A percentile compares a stretch with the other conserved stretches of the same genome.
Conservation (phyloP, 2,329 filamentous ascomycete species). For the Stenocarpella maydis region DNA sequence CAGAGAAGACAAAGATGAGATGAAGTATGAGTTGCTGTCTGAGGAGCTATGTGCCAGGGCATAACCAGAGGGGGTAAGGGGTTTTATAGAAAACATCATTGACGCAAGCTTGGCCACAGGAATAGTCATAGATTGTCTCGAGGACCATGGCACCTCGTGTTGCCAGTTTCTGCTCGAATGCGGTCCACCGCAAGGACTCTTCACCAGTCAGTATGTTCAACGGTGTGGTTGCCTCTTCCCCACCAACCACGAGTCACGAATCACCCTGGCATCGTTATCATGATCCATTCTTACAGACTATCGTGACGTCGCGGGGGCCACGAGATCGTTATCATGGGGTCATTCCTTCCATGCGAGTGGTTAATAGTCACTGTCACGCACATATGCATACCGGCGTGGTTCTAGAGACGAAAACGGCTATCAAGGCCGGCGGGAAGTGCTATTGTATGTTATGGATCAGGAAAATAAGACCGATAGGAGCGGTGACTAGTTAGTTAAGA, state of each 20-base stretch:
- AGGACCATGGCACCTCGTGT: not conserved
- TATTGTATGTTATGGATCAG: not conserved
- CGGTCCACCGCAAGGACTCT: not conserved
- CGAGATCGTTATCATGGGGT: not conserved
- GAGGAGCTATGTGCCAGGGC: not conserved
- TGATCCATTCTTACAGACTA: not conserved
- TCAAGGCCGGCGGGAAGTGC: too few species aligned
- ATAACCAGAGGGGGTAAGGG: not conserved
- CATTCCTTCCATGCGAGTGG: constrained; percentile 1
- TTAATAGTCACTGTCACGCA: constrained; percentile 6
- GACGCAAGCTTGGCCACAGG: too few species aligned
- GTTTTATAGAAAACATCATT: not conserved
- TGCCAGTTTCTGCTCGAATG: not conserved
- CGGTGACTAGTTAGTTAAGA: not conserved
- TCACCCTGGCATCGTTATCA: not conserved
- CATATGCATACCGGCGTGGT: constrained; percentile 16
- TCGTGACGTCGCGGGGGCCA: not conserved
- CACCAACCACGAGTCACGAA: constrained; percentile 17
- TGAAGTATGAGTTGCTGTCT: not conserved
- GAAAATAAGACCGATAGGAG: not conserved
- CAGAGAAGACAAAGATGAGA: not conserved
- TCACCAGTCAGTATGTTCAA: not conserved
- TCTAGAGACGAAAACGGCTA: not conserved
- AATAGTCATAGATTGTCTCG: not conserved
- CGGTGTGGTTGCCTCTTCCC: not conserved